Conservation (phyloP, 768 basidiomycete genomes). For the Pisolithus tinctorius region DNA sequence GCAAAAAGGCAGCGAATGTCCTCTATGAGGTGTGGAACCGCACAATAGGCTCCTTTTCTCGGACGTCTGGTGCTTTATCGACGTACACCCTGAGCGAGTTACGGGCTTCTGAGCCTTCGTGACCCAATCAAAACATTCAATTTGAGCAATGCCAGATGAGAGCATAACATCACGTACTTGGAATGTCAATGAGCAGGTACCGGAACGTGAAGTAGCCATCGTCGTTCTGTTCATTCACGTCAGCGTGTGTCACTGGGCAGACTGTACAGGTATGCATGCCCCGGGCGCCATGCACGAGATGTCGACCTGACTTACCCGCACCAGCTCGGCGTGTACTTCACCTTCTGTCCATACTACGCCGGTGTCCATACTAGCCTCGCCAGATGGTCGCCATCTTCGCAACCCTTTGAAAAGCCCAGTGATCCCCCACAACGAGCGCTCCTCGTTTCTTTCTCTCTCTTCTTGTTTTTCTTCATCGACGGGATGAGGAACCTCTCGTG, state of each 20-base stretch:
- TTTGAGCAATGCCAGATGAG: slow-evolving; percentile 4
- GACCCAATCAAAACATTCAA: slow-evolving; percentile 7
- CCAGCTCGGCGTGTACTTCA: slow-evolving; percentile 73
- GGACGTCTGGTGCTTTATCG: slow-evolving; percentile 56
- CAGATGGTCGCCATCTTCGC: slow-evolving; percentile 32
- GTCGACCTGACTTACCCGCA: slow-evolving; percentile 46
- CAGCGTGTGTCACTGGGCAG: slow-evolving; percentile 3
- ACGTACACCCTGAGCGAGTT: slow-evolving; percentile 65
- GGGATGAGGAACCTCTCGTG: slow-evolving; percentile 25
- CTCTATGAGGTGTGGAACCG: slow-evolving; percentile 46
- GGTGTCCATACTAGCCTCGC: slow-evolving; percentile 26
- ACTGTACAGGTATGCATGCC: slow-evolving; percentile 1
- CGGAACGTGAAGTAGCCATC: slow-evolving; percentile 74
- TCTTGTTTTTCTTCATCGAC: slow-evolving; percentile 24
- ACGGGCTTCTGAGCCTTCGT: slow-evolving; percentile 51
- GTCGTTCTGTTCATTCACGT: slow-evolving; percentile 45
- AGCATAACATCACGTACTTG: slow-evolving; percentile 46
- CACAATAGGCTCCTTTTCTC: slow-evolving; percentile 67
- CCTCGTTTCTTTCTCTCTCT: slow-evolving; percentile 23
- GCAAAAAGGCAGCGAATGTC: slow-evolving; percentile 7
- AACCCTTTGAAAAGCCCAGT: slow-evolving; percentile 67
- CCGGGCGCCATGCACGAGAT: not conserved
- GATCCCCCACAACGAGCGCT: slow-evolving; percentile 44
- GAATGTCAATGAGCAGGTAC: slow-evolving; percentile 74
- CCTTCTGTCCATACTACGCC: slow-evolving; percentile 59